Conservation (phyloP, 495 filamentous ascomycete species). For the Lasiosphaeria ovina region DNA sequence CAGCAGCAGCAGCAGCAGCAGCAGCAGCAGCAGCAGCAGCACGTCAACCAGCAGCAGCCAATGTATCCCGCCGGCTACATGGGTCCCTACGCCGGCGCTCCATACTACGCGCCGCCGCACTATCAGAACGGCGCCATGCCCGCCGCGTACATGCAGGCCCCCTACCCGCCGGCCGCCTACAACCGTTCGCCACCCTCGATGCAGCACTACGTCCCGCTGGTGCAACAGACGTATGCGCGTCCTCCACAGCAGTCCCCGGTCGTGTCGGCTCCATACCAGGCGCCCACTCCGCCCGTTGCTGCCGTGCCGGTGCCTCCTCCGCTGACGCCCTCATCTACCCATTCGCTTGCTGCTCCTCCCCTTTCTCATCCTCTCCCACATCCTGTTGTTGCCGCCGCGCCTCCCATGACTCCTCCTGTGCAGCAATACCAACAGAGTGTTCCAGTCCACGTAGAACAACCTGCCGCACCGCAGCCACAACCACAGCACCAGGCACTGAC, state of each 20-base stretch:
- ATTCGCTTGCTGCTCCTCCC: slow-evolving; percentile 38
- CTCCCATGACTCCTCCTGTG: slow-evolving; percentile 40
- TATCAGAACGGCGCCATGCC: slow-evolving; percentile 41
- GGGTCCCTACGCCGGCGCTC: slow-evolving; percentile 18
- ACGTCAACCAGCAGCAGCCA: slow-evolving; percentile 24
- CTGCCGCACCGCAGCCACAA: slow-evolving; percentile 8
- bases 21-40: slow-evolving; percentile 26
- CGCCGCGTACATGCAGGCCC: slow-evolving; percentile 32
- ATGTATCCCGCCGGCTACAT: slow-evolving; percentile 44
- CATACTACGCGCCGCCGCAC: slow-evolving; percentile 37
- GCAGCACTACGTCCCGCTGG: slow-evolving; percentile 44
- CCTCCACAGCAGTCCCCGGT: slow-evolving; percentile 43
- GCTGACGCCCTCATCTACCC: slow-evolving; percentile 41
- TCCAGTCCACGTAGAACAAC: slow-evolving; percentile 11
- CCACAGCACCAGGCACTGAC: slow-evolving; percentile 10
- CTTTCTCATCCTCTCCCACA: slow-evolving; percentile 23
- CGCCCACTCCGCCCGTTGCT: slow-evolving; percentile 34
- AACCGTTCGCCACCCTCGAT: slow-evolving; percentile 38
- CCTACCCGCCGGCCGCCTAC: slow-evolving; percentile 37
- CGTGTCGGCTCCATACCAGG: slow-evolving; percentile 37
- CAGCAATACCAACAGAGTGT: slow-evolving; percentile 8
- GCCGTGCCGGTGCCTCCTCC: slow-evolving; percentile 35
- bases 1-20: slow-evolving; percentile 32
- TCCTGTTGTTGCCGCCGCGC: slow-evolving; percentile 38
- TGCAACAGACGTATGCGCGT: slow-evolving; percentile 41